A percentile compares a stretch with the other conserved stretches of the same genome.
These are phyloP conservation scores for Karstenula rhodostoma DNA, from an alignment of 2,329 filamentous ascomycete genomes.

Conservation along the genomic window DNA sequence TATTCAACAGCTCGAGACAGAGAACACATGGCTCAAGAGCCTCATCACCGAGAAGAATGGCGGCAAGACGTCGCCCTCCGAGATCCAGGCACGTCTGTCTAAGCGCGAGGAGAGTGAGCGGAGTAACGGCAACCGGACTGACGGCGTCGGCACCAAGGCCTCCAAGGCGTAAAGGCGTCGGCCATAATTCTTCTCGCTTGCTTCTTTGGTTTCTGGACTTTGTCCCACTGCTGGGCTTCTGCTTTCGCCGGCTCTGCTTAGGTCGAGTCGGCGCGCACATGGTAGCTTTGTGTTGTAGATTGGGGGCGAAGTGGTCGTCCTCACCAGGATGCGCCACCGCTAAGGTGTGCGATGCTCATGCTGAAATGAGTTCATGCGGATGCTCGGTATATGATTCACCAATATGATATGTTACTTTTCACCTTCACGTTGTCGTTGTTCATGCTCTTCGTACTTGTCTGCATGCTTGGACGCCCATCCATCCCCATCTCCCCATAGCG, in stretches of 20 bases:
- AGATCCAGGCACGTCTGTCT: constrained; percentile 44
- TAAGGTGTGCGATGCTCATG: constrained; percentile 11
- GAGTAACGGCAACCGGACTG: constrained; percentile 47
- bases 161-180: constrained; percentile 38
- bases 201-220: background rate
- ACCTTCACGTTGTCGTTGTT: background rate
- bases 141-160: constrained; percentile 48
- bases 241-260: constrained; percentile 4
- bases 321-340: background rate
- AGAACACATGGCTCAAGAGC: constrained; percentile 62
- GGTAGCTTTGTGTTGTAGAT: constrained; percentile 5
- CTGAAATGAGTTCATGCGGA: constrained; percentile 4
- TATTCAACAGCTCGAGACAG: constrained; percentile 60
- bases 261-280: constrained; percentile 2
- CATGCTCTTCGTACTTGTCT: background rate
- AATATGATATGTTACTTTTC: constrained; percentile 5
- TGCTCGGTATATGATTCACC: background rate
- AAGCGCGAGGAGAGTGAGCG: constrained; percentile 46
- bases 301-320: background rate
- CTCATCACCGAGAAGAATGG: constrained; percentile 61
- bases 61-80: constrained; percentile 41
- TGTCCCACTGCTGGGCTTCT: background rate
- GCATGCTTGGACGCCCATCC: background rate
- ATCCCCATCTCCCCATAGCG: background rate
- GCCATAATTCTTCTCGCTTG: constrained; percentile 31